Conservation (phyloP, 2,329 filamentous ascomycete species). For the Trichophyton rubrum region DNA sequence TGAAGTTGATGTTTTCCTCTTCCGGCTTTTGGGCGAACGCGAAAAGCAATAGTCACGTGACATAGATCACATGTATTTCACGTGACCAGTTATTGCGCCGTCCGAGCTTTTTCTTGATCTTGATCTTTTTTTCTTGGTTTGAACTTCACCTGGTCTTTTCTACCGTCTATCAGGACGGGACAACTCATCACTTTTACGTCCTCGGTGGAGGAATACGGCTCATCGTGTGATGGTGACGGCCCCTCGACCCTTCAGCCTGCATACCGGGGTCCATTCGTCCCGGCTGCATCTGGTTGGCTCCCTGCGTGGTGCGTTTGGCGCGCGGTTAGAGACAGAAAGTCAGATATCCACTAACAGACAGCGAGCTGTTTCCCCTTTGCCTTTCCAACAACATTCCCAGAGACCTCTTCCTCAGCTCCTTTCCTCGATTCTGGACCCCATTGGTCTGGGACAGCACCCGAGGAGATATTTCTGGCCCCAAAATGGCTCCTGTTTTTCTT, state of each 20-base stretch:
- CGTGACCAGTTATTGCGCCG: too few species aligned
- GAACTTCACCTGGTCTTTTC: too few species aligned
- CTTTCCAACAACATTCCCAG: background rate
- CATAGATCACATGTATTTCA: too few species aligned
- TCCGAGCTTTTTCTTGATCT: too few species aligned
- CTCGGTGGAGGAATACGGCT: background rate
- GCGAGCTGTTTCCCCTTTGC: background rate
- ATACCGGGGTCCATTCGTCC: background rate
- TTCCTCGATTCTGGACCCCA: background rate
- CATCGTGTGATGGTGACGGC: background rate
- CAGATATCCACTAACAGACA: constrained; percentile 1
- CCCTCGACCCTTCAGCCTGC: background rate
- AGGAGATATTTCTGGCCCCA: background rate
- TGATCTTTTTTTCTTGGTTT: too few species aligned
- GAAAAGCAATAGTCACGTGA: too few species aligned
- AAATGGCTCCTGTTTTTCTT: background rate
- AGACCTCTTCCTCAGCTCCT: background rate
- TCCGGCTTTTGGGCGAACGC: too few species aligned
- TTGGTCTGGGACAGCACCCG: background rate
- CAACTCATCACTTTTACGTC: background rate
- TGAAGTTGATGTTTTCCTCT: too few species aligned
- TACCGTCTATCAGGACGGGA: too few species aligned
- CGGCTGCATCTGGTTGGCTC: background rate
- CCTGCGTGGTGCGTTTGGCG: background rate
- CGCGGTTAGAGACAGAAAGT: constrained; percentile 4